These are phyloP conservation scores for Lactarius akahatsu DNA, from an alignment of 768 basidiomycete genomes.

Conservation along the genomic window DNA sequence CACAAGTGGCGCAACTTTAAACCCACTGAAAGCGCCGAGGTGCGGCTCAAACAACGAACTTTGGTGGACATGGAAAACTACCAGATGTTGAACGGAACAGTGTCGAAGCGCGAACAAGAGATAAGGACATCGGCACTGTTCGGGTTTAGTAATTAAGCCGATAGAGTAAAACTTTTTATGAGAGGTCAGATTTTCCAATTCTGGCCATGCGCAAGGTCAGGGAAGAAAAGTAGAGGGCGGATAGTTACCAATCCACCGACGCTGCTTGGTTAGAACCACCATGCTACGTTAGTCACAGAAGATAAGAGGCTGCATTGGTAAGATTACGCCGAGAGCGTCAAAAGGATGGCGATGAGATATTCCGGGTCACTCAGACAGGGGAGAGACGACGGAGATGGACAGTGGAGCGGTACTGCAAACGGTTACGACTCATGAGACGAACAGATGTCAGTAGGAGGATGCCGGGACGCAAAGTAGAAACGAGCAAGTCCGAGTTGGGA, in stretches of 20 bases:
- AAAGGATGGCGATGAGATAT: neutral
- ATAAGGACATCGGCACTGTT: conserved; percentile 1
- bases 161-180: conserved; percentile 9
- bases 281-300: neutral
- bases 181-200: neutral
- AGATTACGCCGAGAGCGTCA: neutral
- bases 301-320: neutral
- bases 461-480: neutral
- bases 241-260: neutral
- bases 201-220: neutral
- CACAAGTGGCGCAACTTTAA: neutral
- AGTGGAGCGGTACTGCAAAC: neutral
- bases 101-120: neutral
- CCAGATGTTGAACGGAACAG: neutral
- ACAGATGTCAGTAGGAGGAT: neutral
- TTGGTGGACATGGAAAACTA: neutral
- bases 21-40: conserved; percentile 3
- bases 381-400: neutral
- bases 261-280: neutral
- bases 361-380: neutral
- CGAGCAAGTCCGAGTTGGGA: neutral
- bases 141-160: conserved; percentile 6
- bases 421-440: neutral
- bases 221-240: neutral
- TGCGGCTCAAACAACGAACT: neutral